Percentiles rank a stretch among this genome's conserved stretches.
phyloP scores from a whole-genome alignment of 1,284 basidiomycete genomes.

The Polyporus tsugae region DNA sequence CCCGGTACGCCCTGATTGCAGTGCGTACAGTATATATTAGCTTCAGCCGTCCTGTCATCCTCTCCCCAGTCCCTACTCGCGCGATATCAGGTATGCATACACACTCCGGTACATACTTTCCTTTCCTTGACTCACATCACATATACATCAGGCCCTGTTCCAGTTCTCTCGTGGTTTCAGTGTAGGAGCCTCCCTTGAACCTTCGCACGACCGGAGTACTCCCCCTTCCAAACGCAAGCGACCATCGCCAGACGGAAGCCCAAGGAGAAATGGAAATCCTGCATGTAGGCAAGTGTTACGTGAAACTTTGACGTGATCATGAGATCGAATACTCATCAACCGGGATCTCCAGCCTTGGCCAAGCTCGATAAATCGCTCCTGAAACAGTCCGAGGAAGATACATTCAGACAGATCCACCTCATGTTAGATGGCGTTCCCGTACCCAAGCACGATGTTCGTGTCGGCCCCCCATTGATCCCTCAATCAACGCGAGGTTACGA shows the following conservation, averaged over 20 bases:
- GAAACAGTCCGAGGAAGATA: conserved; percentile 20
- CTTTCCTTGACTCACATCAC: too few species aligned
- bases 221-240: neutral
- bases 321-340: too few species aligned
- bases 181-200: too few species aligned
- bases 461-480: conserved; percentile 23
- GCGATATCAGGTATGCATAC: neutral
- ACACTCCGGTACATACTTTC: neutral
- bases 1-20: neutral
- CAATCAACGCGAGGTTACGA: conserved; percentile 24
- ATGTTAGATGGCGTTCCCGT: conserved; percentile 22
- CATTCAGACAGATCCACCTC: conserved; percentile 19
- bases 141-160: too few species aligned
- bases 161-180: too few species aligned
- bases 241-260: neutral
- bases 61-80: neutral
- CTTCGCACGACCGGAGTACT: neutral
- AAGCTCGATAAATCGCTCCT: conserved; percentile 21
- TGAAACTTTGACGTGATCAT: too few species aligned
- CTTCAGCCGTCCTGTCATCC: neutral
- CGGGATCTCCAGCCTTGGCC: conserved; percentile 19
- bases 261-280: conserved; percentile 20
- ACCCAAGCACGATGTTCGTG: conserved; percentile 23
- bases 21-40: neutral
- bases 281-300: conserved; percentile 22